Conservation (phyloP, 2,329 filamentous ascomycete species). For the Aspergillus sp. region DNA sequence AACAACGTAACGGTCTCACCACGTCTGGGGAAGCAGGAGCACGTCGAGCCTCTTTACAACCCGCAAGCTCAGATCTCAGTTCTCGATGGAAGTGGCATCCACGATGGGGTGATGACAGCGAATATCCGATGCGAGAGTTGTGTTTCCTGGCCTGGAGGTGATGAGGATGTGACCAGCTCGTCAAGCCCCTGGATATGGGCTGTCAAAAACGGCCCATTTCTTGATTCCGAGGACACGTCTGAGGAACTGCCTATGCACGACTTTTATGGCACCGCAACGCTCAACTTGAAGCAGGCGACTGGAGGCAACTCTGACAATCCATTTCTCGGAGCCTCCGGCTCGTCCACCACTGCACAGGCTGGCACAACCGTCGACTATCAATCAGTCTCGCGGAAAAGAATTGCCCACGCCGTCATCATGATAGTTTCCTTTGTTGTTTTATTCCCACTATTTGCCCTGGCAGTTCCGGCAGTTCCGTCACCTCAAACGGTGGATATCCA, state of each 20-base stretch:
- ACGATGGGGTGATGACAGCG: constrained; percentile 54
- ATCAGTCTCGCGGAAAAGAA: not conserved
- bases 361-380: too few relatives aligned
- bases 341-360: too few relatives aligned
- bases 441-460: constrained; percentile 22
- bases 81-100: constrained; percentile 59
- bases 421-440: constrained; percentile 22
- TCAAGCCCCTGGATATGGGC: constrained; percentile 29
- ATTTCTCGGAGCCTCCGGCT: too few relatives aligned
- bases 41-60: constrained; percentile 51
- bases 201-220: constrained; percentile 20
- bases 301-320: too few relatives aligned
- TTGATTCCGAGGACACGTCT: constrained; percentile 21
- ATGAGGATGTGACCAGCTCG: not conserved
- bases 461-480: constrained; percentile 12
- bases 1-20: constrained; percentile 64
- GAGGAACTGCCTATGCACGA: constrained; percentile 24
- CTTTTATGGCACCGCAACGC: constrained; percentile 12
- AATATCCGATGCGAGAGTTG: constrained; percentile 50
- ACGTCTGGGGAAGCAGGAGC: constrained; percentile 46
- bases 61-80: constrained; percentile 50
- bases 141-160: constrained; percentile 16
- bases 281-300: not conserved
- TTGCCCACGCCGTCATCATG: constrained; percentile 24
- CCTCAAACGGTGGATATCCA: constrained; percentile 11